These are phyloP conservation scores for Aspergillus campestris DNA, from an alignment of 495 filamentous ascomycete genomes.

Conservation along the genomic window DNA sequence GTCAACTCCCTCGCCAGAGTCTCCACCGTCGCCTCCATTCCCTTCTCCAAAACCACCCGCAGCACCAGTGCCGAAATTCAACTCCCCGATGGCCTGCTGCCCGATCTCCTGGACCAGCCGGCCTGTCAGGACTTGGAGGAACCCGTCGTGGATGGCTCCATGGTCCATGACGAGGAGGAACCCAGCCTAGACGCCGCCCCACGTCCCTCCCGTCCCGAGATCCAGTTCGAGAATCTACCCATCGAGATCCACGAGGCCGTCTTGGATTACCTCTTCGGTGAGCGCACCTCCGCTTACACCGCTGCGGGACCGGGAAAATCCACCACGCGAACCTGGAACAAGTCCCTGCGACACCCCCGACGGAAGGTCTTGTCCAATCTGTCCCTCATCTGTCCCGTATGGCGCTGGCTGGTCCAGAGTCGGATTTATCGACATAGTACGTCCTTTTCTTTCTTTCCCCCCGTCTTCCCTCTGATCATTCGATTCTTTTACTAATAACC, in stretches of 20 bases:
- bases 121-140: slow-evolving; percentile 23
- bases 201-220: slow-evolving; percentile 6
- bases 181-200: not conserved
- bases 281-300: slow-evolving; percentile 49
- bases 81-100: slow-evolving; percentile 13
- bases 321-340: slow-evolving; percentile 50
- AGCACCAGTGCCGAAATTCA: slow-evolving; percentile 21
- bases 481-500: slow-evolving; percentile 1
- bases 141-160: not conserved
- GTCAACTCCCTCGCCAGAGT: slow-evolving; percentile 26
- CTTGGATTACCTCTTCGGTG: slow-evolving; percentile 59
- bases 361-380: slow-evolving; percentile 57
- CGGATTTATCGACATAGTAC: slow-evolving; percentile 59
- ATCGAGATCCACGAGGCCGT: slow-evolving; percentile 65
- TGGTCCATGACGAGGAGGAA: slow-evolving; percentile 2
- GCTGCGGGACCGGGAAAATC: slow-evolving; percentile 35
- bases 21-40: slow-evolving; percentile 10
- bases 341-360: slow-evolving; percentile 56
- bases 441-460: slow-evolving; percentile 9
- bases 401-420: slow-evolving; percentile 58
- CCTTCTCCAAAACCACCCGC: slow-evolving; percentile 16
- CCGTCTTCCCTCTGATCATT: not conserved
- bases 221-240: slow-evolving; percentile 47
- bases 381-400: slow-evolving; percentile 51
- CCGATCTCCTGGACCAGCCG: slow-evolving; percentile 9